phyloP scores from a whole-genome alignment of 1,284 basidiomycete genomes.

The Malassezia dermatis region DNA sequence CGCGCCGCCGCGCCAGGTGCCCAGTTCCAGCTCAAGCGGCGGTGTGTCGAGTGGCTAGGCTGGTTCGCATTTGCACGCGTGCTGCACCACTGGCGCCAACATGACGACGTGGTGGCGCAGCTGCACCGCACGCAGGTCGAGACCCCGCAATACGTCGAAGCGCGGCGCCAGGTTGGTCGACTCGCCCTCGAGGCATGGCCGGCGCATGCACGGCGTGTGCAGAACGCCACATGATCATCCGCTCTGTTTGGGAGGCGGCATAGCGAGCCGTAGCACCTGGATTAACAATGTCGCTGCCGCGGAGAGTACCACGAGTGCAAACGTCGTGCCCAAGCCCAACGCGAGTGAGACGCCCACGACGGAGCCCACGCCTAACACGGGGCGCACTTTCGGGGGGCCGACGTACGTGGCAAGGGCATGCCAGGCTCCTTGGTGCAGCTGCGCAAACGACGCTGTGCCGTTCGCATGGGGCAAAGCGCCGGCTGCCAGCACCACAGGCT shows the following conservation, averaged over 20 bases:
- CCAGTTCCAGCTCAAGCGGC: conserved; percentile 16
- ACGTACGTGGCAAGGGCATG: not conserved
- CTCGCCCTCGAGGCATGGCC: conserved; percentile 1
- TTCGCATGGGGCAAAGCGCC: not conserved
- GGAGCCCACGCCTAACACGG: not conserved
- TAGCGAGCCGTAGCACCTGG: not conserved
- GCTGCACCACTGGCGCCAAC: not conserved
- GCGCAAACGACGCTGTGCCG: not conserved
- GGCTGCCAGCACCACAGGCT: not conserved
- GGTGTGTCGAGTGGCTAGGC: conserved; percentile 26
- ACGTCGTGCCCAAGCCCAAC: not conserved
- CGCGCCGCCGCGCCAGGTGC: conserved; percentile 6
- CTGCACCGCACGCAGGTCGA: not conserved
- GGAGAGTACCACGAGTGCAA: not conserved
- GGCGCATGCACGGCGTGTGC: not conserved
- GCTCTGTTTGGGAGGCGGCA: not conserved
- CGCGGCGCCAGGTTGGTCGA: not conserved
- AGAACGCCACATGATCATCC: not conserved
- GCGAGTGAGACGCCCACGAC: not conserved
- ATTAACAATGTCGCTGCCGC: not conserved
- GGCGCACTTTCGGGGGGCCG: not conserved
- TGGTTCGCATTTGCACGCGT: conserved; percentile 20
- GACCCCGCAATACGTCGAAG: not conserved
- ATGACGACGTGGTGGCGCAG: not conserved
- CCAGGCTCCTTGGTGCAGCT: not conserved